Evolutionary conservation across 179 eudicot genomes (phyloP), one percentile per base, ranked within the genome.

Genomic region (Nepenthes alata): DNA sequence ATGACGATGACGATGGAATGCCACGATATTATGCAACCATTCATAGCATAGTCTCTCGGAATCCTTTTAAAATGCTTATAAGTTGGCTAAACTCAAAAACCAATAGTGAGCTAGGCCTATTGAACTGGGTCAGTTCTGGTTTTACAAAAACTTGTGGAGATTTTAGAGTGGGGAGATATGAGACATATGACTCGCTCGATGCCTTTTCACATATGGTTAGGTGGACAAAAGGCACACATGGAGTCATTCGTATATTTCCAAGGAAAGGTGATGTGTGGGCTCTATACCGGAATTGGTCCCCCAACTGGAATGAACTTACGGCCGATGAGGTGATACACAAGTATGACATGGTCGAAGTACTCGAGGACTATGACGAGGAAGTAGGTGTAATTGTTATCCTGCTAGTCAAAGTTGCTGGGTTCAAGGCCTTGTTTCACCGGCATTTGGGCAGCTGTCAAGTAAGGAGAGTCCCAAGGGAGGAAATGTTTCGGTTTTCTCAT

Each of bases 261-360:
- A 74, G 71, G 68, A 85, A 76, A 71, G 99, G 95, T 47, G 91
- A 93, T 55, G 94, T 83, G 39, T 93, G 99, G 97, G 99, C 99
- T 12, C 68, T 90, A 35, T 93, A 87, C 74, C 79, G 86, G 63
- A 82, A 93, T 62, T 93, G 98, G 98, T 83, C 94, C 56, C 71
- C 80, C 58, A 81, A 89, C 59, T 93, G 99, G 99, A 73, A 81
- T 61, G 89, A 83, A 72, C 66, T 66, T 60, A 87, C 95, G 16
- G 73, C 82, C n/a, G 82, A 74, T 70, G 94, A 83, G 47, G 71
- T 80, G 35, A 79, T 80, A 58, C 95, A 83, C 81, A 83, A 83
- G 71, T 93, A 93, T 67, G 97, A 93, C 62, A 81, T 93, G 97
- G 94, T 87, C 71, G 85, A 85, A 71, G 94, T 90, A 39, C 78